phyloP scores from a whole-genome alignment of 1,139 yeast genomes.

The Suhomyces yuchorum region DNA sequence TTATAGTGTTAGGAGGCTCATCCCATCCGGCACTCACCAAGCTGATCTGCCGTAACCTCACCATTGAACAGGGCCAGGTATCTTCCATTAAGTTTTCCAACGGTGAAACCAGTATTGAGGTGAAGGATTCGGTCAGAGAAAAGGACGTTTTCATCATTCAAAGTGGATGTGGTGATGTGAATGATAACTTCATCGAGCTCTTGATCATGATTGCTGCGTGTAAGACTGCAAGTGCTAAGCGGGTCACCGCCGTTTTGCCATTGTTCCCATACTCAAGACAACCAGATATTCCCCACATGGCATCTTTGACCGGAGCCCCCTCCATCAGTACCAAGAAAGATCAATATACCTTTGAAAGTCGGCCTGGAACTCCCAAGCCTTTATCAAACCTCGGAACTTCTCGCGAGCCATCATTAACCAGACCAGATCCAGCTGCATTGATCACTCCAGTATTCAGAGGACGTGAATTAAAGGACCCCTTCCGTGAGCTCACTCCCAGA shows the following conservation, averaged over 20 bases:
- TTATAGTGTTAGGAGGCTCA: conserved; percentile 76
- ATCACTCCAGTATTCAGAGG: conserved; percentile 6
- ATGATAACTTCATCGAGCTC: conserved; percentile 87
- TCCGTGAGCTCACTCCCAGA: conserved; percentile 13
- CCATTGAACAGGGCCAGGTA: conserved; percentile 62
- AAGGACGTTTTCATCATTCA: conserved; percentile 89
- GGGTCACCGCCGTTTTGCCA: conserved; percentile 94
- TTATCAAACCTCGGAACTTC: conserved; percentile 19
- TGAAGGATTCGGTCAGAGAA: conserved; percentile 84
- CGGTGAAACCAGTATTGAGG: conserved; percentile 88
- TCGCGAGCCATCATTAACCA: conserved; percentile 2
- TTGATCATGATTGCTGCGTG: conserved; percentile 91
- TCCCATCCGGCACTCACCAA: conserved; percentile 68
- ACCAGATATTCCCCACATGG: conserved; percentile 90
- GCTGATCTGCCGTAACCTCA: conserved; percentile 63
- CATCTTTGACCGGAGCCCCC: conserved; percentile 57
- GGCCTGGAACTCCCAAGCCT: conserved; percentile 62
- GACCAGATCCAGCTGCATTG: conserved; percentile 4
- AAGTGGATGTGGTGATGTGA: conserved; percentile 84
- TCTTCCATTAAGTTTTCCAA: conserved; percentile 63
- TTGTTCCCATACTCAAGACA: conserved; percentile 95
- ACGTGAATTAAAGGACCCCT: conserved; percentile 9
- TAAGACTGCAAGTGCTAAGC: conserved; percentile 89
- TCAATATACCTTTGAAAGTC: conserved; percentile 59
- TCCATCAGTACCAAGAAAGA: conserved; percentile 45